Conservation (phyloP, 768 basidiomycete species). For the Mycena vulgaris region DNA sequence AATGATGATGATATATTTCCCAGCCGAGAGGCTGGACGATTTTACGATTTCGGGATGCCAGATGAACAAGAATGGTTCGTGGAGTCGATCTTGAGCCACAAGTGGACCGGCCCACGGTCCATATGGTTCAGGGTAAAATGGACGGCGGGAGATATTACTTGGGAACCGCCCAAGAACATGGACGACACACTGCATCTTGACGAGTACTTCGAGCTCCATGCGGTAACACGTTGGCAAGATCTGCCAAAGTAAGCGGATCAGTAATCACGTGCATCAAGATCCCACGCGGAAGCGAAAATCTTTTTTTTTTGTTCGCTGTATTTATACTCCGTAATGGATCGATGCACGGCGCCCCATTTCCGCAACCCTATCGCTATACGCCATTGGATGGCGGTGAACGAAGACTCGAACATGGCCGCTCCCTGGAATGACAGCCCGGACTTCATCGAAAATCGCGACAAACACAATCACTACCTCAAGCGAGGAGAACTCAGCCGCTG, state of each 20-base stretch:
- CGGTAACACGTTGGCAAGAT: no score
- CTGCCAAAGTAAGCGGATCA: neutral
- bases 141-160: neutral
- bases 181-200: neutral
- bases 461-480: neutral
- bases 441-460: constrained; percentile 7
- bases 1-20: neutral
- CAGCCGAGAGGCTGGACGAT: neutral
- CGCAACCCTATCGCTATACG: neutral
- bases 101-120: neutral
- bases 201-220: neutral
- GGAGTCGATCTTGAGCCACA: neutral
- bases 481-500: neutral
- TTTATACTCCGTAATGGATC: no score
- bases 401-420: neutral
- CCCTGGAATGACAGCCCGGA: constrained; percentile 12
- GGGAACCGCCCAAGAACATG: neutral
- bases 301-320: no score
- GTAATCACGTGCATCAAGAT: neutral
- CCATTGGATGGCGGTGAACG: neutral
- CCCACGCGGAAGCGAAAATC: neutral
- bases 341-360: neutral
- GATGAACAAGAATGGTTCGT: neutral
- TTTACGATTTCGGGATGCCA: neutral
- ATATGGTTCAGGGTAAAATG: neutral